Conservation (phyloP, 176 grass and related monocot species). For the Pontederia paniculata region DNA sequence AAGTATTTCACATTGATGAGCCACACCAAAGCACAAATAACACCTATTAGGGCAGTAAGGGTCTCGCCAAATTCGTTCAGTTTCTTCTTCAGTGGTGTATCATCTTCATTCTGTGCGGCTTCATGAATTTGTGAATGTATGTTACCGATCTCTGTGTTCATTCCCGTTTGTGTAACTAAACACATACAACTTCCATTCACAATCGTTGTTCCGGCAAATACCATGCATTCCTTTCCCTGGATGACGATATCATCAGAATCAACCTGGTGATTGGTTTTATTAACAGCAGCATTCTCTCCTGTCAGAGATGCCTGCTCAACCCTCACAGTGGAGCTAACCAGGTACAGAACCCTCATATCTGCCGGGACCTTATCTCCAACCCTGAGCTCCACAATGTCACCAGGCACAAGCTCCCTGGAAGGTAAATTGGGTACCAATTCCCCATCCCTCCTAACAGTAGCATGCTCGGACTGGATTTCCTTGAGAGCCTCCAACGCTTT, state of each 20-base stretch:
- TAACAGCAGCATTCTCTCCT: conserved; percentile 82
- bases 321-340: conserved; percentile 73
- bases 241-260: conserved; percentile 52
- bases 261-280: conserved; percentile 53
- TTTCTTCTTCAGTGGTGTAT: conserved; percentile 92
- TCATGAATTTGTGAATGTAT: conserved; percentile 93
- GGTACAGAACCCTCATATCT: conserved; percentile 52
- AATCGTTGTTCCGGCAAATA: conserved; percentile 70
- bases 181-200: conserved; percentile 79
- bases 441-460: conserved; percentile 41
- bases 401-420: conserved; percentile 52
- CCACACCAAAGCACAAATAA: conserved; percentile 76
- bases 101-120: conserved; percentile 71
- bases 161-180: conserved; percentile 62
- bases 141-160: conserved; percentile 86
- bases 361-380: conserved; percentile 87
- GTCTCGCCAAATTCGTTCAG: conserved; percentile 82
- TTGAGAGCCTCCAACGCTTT: conserved; percentile 60
- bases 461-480: conserved; percentile 82
- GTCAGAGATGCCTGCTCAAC: conserved; percentile 80
- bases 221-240: conserved; percentile 84
- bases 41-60: conserved; percentile 77
- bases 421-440: conserved; percentile 36
- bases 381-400: conserved; percentile 63
- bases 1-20: conserved; percentile 97